Evolutionary conservation across 225 moss, liverwort and hornwort species (phyloP), one percentile per base, ranked within the genome.

Genomic region (Bryum argenteum): DNA sequence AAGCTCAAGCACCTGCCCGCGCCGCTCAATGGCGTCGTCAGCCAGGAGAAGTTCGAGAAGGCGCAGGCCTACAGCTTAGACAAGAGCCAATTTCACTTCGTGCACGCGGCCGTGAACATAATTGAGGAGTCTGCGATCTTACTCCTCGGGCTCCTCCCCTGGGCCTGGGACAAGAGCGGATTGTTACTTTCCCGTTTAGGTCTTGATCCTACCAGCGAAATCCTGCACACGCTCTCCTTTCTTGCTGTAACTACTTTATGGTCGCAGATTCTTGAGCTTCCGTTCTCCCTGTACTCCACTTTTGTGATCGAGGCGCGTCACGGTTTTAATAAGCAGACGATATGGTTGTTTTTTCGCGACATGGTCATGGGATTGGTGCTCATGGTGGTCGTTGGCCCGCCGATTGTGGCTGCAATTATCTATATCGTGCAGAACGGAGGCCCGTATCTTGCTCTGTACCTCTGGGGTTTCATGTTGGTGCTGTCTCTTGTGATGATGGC

Each of bases 271-370:
- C 79, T 94, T 15, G 98, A 98, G 77, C 88, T 98, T n/a, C 98
- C 98, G 42, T 98, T 98, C 51, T 87, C 92, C 19, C 68, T 98
- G 7, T 98, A 94, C 19, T 98, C 87, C 8, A 94, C 98, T 2
- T 98, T 98, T 47, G 98, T 94, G 58, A 94, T 94, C n/a, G 98
- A 98, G 78, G 87, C 84, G 60, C 91, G 92, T 10, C 98, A 98
- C 82, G 98, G 98, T 26, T 98, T 98, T 65, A 98, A 98, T 67
- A 96, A 96, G 91, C 98, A 98, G 91, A 94, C 98, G 0, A 77
- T 92, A 14, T 92, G 91, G 86, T 73, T 94, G 23, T 98, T 88
- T 68, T 84, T 98, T 65, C 80, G 87, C 73, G 98, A 98, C 53
- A 98, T 98, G 88, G 11, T 92, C 15, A 79, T 87, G 77, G 98